Evolutionary conservation across 352 stramenopile species (phyloP).

Genomic region (Globisporangium recalcitrans): DNA sequence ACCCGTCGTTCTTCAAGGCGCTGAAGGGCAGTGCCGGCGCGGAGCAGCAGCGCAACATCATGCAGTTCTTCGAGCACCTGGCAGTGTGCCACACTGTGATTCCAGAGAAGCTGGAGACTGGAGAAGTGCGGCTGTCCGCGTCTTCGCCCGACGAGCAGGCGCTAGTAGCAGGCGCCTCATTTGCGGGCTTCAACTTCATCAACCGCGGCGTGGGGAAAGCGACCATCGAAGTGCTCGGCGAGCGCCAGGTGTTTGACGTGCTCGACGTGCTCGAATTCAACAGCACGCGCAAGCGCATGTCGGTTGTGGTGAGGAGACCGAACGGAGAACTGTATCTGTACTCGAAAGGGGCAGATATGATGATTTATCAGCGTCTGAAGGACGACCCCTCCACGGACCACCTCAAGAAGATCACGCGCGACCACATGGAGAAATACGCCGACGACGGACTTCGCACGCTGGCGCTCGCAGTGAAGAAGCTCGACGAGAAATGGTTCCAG

Average conservation of each 20-base stretch:
- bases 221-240: slow-evolving; percentile 25
- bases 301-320: slow-evolving; percentile 72
- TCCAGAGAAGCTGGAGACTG: slow-evolving; percentile 57
- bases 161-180: slow-evolving; percentile 65
- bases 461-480: slow-evolving; percentile 61
- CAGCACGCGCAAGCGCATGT: slow-evolving; percentile 97
- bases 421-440: slow-evolving; percentile 82
- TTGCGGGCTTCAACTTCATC: slow-evolving; percentile 68
- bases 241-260: slow-evolving; percentile 52
- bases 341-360: slow-evolving; percentile 91
- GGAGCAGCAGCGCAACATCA: slow-evolving; percentile 42
- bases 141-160: slow-evolving; percentile 86
- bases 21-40: slow-evolving; percentile 46
- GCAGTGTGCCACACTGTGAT: slow-evolving; percentile 84
- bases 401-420: slow-evolving; percentile 52
- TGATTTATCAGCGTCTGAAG: slow-evolving; percentile 83
- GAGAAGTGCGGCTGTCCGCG: slow-evolving; percentile 58
- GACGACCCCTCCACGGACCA: slow-evolving; percentile 42
- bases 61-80: slow-evolving; percentile 82
- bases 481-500: slow-evolving; percentile 68
- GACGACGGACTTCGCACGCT: slow-evolving; percentile 84
- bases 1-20: slow-evolving; percentile 54
- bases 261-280: slow-evolving; percentile 84
- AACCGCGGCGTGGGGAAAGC: slow-evolving; percentile 48
- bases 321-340: slow-evolving; percentile 59